These are phyloP conservation scores for Coemansia aciculifera DNA, from an alignment of 192 early-diverging fungal genomes.

Conservation along the genomic window DNA sequence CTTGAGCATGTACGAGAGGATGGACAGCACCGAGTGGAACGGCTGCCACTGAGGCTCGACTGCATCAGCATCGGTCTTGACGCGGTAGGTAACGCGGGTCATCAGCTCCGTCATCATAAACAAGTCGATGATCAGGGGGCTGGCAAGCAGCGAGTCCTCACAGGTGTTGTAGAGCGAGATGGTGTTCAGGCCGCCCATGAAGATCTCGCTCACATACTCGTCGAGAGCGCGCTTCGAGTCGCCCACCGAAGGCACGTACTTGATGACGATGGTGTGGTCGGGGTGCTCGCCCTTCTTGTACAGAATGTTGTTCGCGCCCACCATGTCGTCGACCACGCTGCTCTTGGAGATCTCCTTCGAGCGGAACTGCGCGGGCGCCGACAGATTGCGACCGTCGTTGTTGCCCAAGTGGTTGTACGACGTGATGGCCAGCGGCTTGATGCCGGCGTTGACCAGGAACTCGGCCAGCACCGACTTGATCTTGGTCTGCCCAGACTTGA, in stretches of 20 bases:
- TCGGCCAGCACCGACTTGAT: constrained; percentile 98
- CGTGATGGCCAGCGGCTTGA: constrained; percentile 96
- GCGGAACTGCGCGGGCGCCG: constrained; percentile 96
- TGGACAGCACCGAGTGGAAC: constrained; percentile 94
- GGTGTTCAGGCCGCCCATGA: constrained; percentile 97
- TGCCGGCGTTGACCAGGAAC: constrained; percentile 97
- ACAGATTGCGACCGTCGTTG: constrained; percentile 99
- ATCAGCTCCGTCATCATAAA: constrained; percentile 95
- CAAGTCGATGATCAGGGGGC: constrained; percentile 95
- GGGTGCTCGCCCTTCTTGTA: constrained; percentile 81
- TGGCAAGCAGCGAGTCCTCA: constrained; percentile 97
- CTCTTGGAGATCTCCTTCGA: constrained; percentile 99
- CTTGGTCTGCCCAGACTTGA: constrained; percentile 99
- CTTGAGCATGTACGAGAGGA: constrained; percentile 96
- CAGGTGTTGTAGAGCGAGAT: constrained; percentile 99
- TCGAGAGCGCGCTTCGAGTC: constrained; percentile 98
- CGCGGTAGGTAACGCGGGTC: constrained; percentile 91
- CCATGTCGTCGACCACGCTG: constrained; percentile 99
- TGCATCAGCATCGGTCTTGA: constrained; percentile 50
- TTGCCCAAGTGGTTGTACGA: constrained; percentile 99
- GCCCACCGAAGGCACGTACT: constrained; percentile 95
- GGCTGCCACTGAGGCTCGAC: constrained; percentile 73
- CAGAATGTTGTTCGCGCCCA: constrained; percentile 87
- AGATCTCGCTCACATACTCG: constrained; percentile 98
- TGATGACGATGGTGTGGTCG: constrained; percentile 94